These are phyloP conservation scores for Monilinia aucupariae DNA, from an alignment of 2,329 filamentous ascomycete species.

Conservation along the genomic window DNA sequence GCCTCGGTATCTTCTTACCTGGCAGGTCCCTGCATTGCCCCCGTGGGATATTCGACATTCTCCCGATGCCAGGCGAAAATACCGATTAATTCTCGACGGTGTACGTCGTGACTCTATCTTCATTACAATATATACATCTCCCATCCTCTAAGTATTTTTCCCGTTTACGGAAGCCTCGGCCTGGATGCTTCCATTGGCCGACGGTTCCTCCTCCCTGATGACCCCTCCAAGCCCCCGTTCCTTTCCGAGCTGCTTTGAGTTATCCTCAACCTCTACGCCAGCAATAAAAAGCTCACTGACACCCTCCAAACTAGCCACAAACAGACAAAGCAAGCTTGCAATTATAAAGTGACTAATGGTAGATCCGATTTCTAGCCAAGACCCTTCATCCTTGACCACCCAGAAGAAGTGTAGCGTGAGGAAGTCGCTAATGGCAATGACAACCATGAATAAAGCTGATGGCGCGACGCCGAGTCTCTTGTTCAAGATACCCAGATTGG, in stretches of 20 bases:
- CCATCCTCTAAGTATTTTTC: conserved; percentile 12
- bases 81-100: background rate
- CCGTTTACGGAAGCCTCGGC: conserved; percentile 16
- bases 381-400: conserved; percentile 93
- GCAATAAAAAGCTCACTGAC: conserved; percentile 77
- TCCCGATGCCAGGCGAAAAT: background rate
- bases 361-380: conserved; percentile 95
- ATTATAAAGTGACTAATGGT: conserved; percentile 96
- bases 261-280: conserved; percentile 63
- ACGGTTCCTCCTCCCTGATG: conserved; percentile 17
- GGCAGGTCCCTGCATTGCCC: too few relatives aligned
- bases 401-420: conserved; percentile 96
- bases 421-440: conserved; percentile 86
- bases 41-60: background rate
- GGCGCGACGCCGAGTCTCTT: conserved; percentile 76
- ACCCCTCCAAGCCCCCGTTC: conserved; percentile 31
- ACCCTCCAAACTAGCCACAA: conserved; percentile 81
- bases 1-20: too few relatives aligned
- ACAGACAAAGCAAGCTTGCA: conserved; percentile 81
- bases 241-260: conserved; percentile 25
- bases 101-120: background rate
- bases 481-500: conserved; percentile 91
- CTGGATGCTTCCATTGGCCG: conserved; percentile 17
- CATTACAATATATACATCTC: conserved; percentile 8
- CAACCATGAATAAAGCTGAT: conserved; percentile 86